phyloP scores from a whole-genome alignment of 2,329 filamentous ascomycete genomes.

The Cladophialophora yegresii region DNA sequence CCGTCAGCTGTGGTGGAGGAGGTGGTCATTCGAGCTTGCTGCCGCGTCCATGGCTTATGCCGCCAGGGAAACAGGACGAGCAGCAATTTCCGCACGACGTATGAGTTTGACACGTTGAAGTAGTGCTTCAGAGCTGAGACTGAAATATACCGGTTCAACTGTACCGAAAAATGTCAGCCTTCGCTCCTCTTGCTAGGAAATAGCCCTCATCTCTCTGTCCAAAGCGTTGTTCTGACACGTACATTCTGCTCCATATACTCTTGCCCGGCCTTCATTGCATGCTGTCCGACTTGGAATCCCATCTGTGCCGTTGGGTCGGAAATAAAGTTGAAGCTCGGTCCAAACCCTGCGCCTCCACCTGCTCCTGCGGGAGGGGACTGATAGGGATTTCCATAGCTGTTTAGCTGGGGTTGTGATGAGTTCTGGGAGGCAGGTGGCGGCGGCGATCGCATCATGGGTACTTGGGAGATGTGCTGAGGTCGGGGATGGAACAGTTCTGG shows the following conservation, averaged over 20 bases:
- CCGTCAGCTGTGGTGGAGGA: conserved; percentile 54
- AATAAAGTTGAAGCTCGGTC: conserved; percentile 73
- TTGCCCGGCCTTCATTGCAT: conserved; percentile 84
- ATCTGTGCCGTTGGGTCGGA: conserved; percentile 94
- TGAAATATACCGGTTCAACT: conserved; percentile 83
- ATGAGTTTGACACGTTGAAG: conserved; percentile 98
- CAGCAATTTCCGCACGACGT: conserved; percentile 89
- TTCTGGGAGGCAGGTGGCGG: conserved; percentile 71
- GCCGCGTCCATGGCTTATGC: conserved; percentile 95
- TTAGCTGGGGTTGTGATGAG: conserved; percentile 50
- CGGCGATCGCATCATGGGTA: conserved; percentile 93
- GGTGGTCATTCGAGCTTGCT: conserved; percentile 63
- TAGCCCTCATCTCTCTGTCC: neutral
- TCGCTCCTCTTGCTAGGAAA: neutral
- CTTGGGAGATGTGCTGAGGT: conserved; percentile 96
- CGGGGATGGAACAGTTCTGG: conserved; percentile 96
- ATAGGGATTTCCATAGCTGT: conserved; percentile 54
- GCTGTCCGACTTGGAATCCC: conserved; percentile 90
- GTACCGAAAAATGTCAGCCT: conserved; percentile 29
- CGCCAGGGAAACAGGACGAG: conserved; percentile 97
- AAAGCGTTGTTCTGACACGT: conserved; percentile 40
- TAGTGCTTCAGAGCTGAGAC: conserved; percentile 95
- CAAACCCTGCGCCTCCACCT: conserved; percentile 40
- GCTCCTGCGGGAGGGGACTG: conserved; percentile 44
- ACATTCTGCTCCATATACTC: conserved; percentile 97